These are phyloP conservation scores for Didymella sp. DNA, from an alignment of 2,329 filamentous ascomycete genomes.

Conservation along the genomic window DNA sequence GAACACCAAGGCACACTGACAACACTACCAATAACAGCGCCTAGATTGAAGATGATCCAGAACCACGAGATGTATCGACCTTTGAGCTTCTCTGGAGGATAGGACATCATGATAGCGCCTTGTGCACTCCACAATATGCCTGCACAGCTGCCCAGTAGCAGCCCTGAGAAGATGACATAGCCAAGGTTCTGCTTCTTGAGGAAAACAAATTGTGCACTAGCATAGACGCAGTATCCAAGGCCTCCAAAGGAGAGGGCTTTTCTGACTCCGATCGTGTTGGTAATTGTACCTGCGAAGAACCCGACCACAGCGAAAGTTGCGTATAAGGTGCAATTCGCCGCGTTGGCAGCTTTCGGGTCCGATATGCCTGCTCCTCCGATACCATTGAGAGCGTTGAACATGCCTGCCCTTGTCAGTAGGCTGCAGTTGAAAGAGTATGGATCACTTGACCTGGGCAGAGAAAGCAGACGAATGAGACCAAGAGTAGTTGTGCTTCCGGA, in stretches of 20 bases:
- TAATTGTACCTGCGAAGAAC: not conserved
- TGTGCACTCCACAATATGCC: not conserved
- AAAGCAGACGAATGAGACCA: not conserved
- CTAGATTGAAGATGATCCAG: not conserved
- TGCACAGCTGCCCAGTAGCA: not conserved
- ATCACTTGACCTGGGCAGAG: not conserved
- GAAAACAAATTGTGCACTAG: not conserved
- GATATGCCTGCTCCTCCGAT: not conserved
- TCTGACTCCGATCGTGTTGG: not conserved
- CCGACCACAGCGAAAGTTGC: not conserved
- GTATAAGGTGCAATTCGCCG: not conserved
- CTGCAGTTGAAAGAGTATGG: not conserved
- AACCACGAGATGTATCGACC: not conserved
- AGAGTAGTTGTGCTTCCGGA: not conserved
- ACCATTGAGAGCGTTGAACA: not conserved
- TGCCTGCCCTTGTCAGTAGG: not conserved
- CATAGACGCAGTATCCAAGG: not conserved
- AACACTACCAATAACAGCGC: not conserved
- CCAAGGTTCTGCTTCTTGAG: not conserved
- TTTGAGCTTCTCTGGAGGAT: not conserved
- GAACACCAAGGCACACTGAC: not conserved
- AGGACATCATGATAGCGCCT: slow-evolving; percentile 1
- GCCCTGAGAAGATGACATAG: not conserved
- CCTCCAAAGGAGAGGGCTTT: not conserved
- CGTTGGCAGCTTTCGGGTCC: not conserved